Conservation (phyloP, 495 filamentous ascomycete genomes). For the Usnea hakonensis region DNA sequence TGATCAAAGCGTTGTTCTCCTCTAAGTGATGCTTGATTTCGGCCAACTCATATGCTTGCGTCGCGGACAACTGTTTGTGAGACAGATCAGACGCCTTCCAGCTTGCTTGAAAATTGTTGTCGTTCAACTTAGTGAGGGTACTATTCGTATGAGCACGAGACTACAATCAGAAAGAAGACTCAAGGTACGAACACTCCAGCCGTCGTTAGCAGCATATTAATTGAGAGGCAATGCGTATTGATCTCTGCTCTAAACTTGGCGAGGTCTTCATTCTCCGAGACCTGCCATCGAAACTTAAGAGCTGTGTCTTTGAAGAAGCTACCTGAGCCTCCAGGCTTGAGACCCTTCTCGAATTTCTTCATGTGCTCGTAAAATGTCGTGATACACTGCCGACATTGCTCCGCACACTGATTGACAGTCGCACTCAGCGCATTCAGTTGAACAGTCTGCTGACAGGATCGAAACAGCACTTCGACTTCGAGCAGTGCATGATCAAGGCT, state of each 20-base stretch:
- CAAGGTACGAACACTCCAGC: background rate
- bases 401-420: constrained; percentile 14
- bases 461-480: constrained; percentile 22
- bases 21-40: background rate
- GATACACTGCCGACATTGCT: constrained; percentile 5
- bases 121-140: background rate
- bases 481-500: constrained; percentile 24
- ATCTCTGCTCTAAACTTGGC: constrained; percentile 9
- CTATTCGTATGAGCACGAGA: background rate
- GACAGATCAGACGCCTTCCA: too few species aligned
- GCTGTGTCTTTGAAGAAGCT: constrained; percentile 13
- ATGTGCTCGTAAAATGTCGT: constrained; percentile 8
- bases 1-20: constrained; percentile 1
- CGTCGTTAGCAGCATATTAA: constrained; percentile 6
- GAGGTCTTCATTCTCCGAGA: background rate
- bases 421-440: constrained; percentile 16
- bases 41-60: background rate
- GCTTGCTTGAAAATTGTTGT: background rate
- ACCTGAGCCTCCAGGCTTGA: constrained; percentile 4
- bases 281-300: constrained; percentile 19
- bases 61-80: background rate
- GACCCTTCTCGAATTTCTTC: constrained; percentile 8
- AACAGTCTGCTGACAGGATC: constrained; percentile 4
- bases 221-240: constrained; percentile 1
- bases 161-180: background rate